Evolutionary conservation across 164 flowering plant genomes (phyloP).

Genomic region (Nelumbo lutea): DNA sequence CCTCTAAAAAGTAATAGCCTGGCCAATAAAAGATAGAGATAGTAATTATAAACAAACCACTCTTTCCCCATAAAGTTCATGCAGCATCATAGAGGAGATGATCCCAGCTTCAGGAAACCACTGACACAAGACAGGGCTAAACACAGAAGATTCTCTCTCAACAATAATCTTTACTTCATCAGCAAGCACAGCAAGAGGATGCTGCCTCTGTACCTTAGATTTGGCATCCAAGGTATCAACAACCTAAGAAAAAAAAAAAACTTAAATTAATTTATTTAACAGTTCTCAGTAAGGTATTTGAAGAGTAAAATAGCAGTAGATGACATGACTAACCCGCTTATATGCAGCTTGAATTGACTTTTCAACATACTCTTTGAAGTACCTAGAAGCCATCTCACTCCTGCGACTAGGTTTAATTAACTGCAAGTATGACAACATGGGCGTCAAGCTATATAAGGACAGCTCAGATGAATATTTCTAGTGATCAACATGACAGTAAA

Average conservation of each 20-base stretch:
- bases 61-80: slow-evolving; percentile 60
- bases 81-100: slow-evolving; percentile 42
- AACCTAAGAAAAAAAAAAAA: slow-evolving; percentile 28
- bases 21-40: slow-evolving; percentile 2
- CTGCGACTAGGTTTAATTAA: slow-evolving; percentile 19
- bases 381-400: slow-evolving; percentile 22
- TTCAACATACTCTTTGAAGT: slow-evolving; percentile 34
- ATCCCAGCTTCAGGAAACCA: slow-evolving; percentile 61
- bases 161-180: slow-evolving; percentile 52
- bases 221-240: slow-evolving; percentile 27
- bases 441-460: neutral
- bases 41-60: slow-evolving; percentile 43
- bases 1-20: neutral
- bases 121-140: slow-evolving; percentile 46
- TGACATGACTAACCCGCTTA: slow-evolving; percentile 39
- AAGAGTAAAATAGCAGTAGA: slow-evolving; percentile 1
- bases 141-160: slow-evolving; percentile 48
- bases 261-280: slow-evolving; percentile 1
- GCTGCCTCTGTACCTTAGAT: slow-evolving; percentile 32
- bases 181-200: slow-evolving; percentile 70
- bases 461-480: neutral
- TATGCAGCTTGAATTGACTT: slow-evolving; percentile 54
- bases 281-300: slow-evolving; percentile 1
- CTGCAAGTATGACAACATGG: slow-evolving; percentile 23
- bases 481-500: neutral